Conservation (phyloP, 371 early-diverging fungal species). For the Rhizopus microsporus region DNA sequence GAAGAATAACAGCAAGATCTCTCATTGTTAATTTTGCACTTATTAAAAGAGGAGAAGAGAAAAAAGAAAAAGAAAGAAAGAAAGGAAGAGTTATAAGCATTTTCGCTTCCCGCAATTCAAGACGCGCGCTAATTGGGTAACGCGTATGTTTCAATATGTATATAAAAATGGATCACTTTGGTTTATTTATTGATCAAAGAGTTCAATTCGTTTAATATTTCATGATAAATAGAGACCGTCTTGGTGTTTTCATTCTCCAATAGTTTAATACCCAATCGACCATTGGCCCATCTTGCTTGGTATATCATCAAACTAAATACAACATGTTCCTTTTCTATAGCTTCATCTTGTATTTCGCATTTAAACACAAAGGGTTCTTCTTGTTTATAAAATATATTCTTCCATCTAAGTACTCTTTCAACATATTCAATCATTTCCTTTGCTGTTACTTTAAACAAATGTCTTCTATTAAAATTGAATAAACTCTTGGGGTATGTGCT, state of each 20-base stretch:
- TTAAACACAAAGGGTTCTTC: constrained; percentile 27
- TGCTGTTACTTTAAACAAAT: constrained; percentile 34
- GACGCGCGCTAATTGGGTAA: too few species aligned
- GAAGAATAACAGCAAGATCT: background rate
- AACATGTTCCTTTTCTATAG: background rate
- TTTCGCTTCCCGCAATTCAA: too few species aligned
- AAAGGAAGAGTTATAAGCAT: too few species aligned
- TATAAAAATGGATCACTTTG: background rate
- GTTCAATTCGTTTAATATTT: constrained; percentile 17
- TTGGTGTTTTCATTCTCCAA: constrained; percentile 21
- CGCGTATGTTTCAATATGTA: too few species aligned
- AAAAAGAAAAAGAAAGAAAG: background rate
- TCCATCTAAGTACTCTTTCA: constrained; percentile 20
- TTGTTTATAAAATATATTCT: constrained; percentile 27
- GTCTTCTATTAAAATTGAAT: constrained; percentile 42
- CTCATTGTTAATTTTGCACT: background rate
- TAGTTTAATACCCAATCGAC: constrained; percentile 26
- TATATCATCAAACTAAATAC: constrained; percentile 24
- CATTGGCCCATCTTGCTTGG: constrained; percentile 36
- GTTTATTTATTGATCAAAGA: background rate
- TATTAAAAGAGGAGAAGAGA: background rate
- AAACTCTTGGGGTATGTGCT: constrained; percentile 39
- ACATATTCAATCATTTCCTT: constrained; percentile 35
- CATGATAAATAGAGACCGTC: constrained; percentile 16
- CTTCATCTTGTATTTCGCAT: constrained; percentile 23